A percentile compares a stretch with the other conserved stretches of the same genome.
These are phyloP conservation scores for Penicillium parvum DNA, from an alignment of 495 filamentous ascomycete genomes.

Conservation along the genomic window DNA sequence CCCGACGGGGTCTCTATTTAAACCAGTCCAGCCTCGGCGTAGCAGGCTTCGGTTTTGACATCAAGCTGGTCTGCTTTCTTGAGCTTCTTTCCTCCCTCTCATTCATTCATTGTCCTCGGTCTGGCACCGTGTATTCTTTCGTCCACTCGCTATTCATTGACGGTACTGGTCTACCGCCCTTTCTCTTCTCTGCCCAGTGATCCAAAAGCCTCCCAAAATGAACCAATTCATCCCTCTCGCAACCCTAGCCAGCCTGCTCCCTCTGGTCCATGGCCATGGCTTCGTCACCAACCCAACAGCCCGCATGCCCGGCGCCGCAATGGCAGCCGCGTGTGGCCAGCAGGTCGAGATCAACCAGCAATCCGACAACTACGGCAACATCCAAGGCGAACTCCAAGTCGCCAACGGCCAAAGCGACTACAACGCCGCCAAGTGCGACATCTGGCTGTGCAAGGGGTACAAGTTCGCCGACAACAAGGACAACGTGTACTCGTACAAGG, in stretches of 20 bases:
- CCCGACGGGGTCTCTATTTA: conserved; percentile 8
- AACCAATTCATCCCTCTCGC: conserved; percentile 30
- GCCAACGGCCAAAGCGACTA: conserved; percentile 53
- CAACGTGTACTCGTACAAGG: conserved; percentile 57
- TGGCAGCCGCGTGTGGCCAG: conserved; percentile 56
- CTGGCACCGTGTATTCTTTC: conserved; percentile 31
- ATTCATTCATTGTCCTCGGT: conserved; percentile 31
- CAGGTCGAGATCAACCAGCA: conserved; percentile 57
- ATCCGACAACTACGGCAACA: conserved; percentile 62
- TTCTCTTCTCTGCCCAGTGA: conserved; percentile 20
- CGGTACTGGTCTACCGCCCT: conserved; percentile 34
- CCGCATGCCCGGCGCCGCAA: conserved; percentile 57
- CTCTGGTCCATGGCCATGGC: conserved; percentile 57
- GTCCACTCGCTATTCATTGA: conserved; percentile 24
- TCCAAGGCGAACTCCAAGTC: conserved; percentile 61
- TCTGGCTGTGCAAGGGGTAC: conserved; percentile 68
- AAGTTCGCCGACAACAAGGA: conserved; percentile 67
- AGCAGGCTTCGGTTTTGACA: conserved; percentile 4
- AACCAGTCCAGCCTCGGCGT: conserved; percentile 1
- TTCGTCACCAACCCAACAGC: conserved; percentile 54
- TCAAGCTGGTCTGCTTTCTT: conserved; percentile 17
- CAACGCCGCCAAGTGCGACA: conserved; percentile 55
- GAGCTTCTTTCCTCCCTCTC: conserved; percentile 14
- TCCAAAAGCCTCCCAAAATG: conserved; percentile 26
- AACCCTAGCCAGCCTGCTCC: conserved; percentile 45